phyloP scores from a whole-genome alignment of 2,329 filamentous ascomycete genomes.

The Waltergamsia citrina region DNA sequence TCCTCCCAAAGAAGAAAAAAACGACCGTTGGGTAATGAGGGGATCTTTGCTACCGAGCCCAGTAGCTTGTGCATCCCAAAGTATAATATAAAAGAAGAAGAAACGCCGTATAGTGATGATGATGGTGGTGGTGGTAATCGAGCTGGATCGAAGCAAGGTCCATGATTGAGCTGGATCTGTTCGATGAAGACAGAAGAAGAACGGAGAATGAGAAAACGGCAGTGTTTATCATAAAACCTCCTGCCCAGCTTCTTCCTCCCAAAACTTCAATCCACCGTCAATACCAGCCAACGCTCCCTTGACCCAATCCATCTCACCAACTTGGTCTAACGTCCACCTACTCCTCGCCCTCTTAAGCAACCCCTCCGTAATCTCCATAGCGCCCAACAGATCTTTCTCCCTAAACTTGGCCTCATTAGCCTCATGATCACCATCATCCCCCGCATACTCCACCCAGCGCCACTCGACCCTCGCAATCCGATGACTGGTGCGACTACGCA shows the following conservation, averaged over 20 bases:
- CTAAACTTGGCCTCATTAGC: conserved; percentile 49
- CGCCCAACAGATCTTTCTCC: conserved; percentile 59
- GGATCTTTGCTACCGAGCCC: no score
- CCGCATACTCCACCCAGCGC: conserved; percentile 84
- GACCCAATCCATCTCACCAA: conserved; percentile 70
- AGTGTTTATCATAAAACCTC: conserved; percentile 32
- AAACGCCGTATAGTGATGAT: neutral
- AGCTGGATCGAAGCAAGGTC: no score
- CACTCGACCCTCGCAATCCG: conserved; percentile 94
- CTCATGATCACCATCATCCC: conserved; percentile 82
- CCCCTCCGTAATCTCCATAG: conserved; percentile 73
- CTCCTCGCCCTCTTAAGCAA: conserved; percentile 74
- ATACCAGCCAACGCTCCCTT: conserved; percentile 61
- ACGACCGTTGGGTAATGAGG: no score
- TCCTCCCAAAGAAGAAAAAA: no score
- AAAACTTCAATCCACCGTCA: conserved; percentile 48
- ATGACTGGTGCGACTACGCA: conserved; percentile 77
- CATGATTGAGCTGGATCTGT: no score
- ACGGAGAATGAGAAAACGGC: no score
- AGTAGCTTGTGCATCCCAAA: no score
- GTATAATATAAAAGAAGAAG: no score
- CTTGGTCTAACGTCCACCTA: conserved; percentile 65
- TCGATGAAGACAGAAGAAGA: no score
- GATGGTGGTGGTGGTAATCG: no score
- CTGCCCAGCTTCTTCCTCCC: conserved; percentile 48